These are phyloP conservation scores for Dimargaris xerosporica DNA, from an alignment of 192 early-diverging fungal genomes.

Conservation along the genomic window DNA sequence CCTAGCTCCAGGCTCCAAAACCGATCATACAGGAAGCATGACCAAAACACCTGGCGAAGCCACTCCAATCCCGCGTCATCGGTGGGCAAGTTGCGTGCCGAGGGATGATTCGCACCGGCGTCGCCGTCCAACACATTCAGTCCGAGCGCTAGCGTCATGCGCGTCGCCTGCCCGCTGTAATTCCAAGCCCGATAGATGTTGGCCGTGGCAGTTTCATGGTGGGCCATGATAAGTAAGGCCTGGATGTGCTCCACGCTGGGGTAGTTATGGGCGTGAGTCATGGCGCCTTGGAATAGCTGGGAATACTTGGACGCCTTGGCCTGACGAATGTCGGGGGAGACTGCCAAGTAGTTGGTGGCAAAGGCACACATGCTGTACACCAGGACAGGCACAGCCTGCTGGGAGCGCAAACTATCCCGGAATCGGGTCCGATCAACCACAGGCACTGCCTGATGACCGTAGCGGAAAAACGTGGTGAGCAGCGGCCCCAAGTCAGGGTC, in stretches of 20 bases:
- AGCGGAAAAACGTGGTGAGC: not conserved
- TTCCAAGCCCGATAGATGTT: conserved; percentile 7
- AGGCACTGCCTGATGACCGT: not conserved
- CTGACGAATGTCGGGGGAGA: not conserved
- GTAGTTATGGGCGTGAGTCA: not conserved
- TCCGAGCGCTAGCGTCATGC: conserved; percentile 6
- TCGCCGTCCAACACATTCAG: conserved; percentile 9
- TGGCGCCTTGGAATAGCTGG: not conserved
- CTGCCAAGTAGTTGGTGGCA: conserved; percentile 1
- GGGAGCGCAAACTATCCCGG: not conserved
- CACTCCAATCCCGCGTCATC: conserved; percentile 1
- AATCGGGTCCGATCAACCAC: not conserved
- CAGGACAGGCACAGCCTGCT: not conserved
- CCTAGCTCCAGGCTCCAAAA: conserved; percentile 8
- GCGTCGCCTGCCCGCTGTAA: conserved; percentile 11
- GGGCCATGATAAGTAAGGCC: conserved; percentile 10
- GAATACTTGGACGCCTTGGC: not conserved
- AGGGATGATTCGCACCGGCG: conserved; percentile 4
- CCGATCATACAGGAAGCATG: conserved; percentile 11
- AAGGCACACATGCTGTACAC: conserved; percentile 5
- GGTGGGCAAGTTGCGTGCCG: not conserved
- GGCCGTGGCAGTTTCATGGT: conserved; percentile 1
- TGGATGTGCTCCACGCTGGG: conserved; percentile 5
- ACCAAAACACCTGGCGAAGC: conserved; percentile 7
- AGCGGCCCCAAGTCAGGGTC: not conserved